phyloP scores from a whole-genome alignment of 768 basidiomycete species.

The Suillus bovinus region DNA sequence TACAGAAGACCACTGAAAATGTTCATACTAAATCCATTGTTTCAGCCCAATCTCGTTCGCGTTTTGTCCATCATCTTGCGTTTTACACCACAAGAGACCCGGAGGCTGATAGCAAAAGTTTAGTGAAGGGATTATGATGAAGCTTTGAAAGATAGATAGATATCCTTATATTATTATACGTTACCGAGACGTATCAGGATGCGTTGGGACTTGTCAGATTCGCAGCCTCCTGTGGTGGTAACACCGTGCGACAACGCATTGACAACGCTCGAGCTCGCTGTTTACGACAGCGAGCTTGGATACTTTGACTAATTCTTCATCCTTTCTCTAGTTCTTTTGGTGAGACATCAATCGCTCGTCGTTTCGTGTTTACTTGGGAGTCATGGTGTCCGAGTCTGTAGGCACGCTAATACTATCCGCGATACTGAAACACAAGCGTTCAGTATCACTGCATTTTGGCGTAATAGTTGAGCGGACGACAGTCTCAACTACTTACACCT shows the following conservation, averaged over 20 bases:
- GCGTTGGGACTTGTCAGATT: neutral
- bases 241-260: neutral
- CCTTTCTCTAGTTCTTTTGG: neutral
- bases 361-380: too few species aligned
- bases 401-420: too few species aligned
- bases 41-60: conserved; percentile 82
- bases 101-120: conserved; percentile 86
- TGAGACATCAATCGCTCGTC: too few species aligned
- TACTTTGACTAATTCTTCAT: neutral
- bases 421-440: too few species aligned
- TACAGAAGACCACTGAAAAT: conserved; percentile 10
- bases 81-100: conserved; percentile 94
- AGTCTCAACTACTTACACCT: too few species aligned
- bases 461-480: too few species aligned
- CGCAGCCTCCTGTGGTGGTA: neutral
- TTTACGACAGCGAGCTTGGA: too few species aligned
- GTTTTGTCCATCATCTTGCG: conserved; percentile 90
- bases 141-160: neutral
- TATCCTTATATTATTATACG: neutral
- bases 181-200: neutral
- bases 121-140: conserved; percentile 27
- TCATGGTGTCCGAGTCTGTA: too few species aligned
- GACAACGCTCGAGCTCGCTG: too few species aligned
- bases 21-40: conserved; percentile 9
- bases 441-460: too few species aligned